Base-by-base conservation (phyloP, 345 rosid genomes). In the Capsella bursapastoris region DNA sequence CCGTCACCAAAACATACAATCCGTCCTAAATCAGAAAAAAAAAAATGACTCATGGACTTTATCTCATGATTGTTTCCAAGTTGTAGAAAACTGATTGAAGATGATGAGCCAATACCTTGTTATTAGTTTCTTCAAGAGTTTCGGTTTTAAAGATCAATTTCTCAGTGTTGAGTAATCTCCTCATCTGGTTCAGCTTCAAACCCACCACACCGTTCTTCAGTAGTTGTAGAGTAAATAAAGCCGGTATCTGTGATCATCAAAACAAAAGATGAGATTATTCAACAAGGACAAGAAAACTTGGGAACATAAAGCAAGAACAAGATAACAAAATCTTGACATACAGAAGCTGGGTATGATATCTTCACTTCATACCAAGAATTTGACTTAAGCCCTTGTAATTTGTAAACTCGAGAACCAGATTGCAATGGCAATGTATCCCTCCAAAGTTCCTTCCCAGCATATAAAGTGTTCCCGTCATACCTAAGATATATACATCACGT, bases 331-430 rank as follows among this genome's bases (percentile, higher is more conserved):
- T 58, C 52, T 52, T 74, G 37, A 90, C 96, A 81, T 92, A 95
- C 97, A 83, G 97, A 92, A 83, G 97, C 97, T 62, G 99, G 99
- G 73, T 89, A 90, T 11, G 97, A 92, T 80, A 92, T 95, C 99
- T 95, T 92, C 88, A 92, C 96, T 95, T 90, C 96, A 52, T 92
- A 92, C 97, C 91, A 86, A 78, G 87, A 75, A 75, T 72, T 38
- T 12, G 97, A 78, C 76, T 87, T 95, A 29, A 95, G 83, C 59
- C 90, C 91, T 59, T 85, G 76, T 71, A 95, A 75, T 29, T 72
- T 66, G 58, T 90, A 95, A 48, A 82, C 66, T 38, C 86, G 80
- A 72, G 88, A 86, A 78, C 96, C 93, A 71, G 68, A 70, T 50
- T 61, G 82, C 18, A 90, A 72, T 8, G 88, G 86, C 41, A 90